Percentiles rank a stretch among this genome's conserved stretches.
Evolutionary conservation across 1,284 basidiomycete species (phyloP).

Genomic region (Anthracocystis walkeri): DNA sequence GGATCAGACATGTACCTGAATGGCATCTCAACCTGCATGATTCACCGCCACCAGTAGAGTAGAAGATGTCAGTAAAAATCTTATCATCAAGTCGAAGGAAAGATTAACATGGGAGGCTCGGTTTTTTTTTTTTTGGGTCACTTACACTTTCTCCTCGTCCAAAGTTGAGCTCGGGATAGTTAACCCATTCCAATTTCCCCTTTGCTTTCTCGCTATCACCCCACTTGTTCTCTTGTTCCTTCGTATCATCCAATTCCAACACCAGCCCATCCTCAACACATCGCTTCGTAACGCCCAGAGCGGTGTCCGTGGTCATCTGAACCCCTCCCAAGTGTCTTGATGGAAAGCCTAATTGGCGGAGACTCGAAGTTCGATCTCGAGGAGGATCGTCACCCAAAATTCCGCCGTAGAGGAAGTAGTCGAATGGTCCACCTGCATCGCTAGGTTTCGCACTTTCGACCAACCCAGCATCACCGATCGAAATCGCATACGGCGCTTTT

Average conservation of each 20-base stretch:
- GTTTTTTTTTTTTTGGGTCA: no score
- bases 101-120: no score
- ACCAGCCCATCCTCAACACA: constrained; percentile 78
- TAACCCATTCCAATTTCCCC: constrained; percentile 51
- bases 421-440: constrained; percentile 55
- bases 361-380: constrained; percentile 83
- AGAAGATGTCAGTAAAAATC: no score
- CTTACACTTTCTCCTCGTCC: constrained; percentile 60
- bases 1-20: constrained; percentile 61
- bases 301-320: constrained; percentile 99
- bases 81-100: no score
- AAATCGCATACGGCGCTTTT: constrained; percentile 55
- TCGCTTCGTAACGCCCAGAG: constrained; percentile 88
- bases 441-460: constrained; percentile 37
- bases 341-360: constrained; percentile 87
- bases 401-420: constrained; percentile 66
- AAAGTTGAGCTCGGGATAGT: constrained; percentile 64
- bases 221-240: constrained; percentile 26
- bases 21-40: constrained; percentile 47
- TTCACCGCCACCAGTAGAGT: no score
- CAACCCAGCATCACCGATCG: constrained; percentile 52
- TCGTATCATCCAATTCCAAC: constrained; percentile 30
- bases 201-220: constrained; percentile 16
- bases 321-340: constrained; percentile 71
- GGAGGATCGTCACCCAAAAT: constrained; percentile 87